A percentile compares a stretch with the other conserved stretches of the same genome.
phyloP scores from a whole-genome alignment of 2,329 filamentous ascomycete genomes.

The Microdochium paspali region DNA sequence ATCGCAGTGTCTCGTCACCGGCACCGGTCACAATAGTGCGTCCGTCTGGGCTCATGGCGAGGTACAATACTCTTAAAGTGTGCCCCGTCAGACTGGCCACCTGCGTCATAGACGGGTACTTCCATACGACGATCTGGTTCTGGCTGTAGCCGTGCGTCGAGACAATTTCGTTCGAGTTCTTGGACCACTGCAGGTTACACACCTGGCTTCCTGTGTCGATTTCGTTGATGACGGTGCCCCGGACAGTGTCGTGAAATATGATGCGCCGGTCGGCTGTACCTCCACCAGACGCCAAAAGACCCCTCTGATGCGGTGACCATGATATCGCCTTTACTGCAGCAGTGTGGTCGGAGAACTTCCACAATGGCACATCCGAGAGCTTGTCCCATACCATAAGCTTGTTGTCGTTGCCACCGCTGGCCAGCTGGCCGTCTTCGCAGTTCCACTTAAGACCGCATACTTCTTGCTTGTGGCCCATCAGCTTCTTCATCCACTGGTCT shows the following conservation, averaged over 20 bases:
- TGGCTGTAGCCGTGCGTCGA: constrained; percentile 96
- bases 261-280: constrained; percentile 94
- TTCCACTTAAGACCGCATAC: constrained; percentile 98
- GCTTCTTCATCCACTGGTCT: constrained; percentile 78
- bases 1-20: constrained; percentile 89
- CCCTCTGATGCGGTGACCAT: constrained; percentile 94
- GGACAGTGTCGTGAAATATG: constrained; percentile 93
- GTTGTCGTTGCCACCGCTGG: constrained; percentile 96
- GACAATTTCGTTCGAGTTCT: constrained; percentile 95
- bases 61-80: constrained; percentile 90
- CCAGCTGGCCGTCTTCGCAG: constrained; percentile 86
- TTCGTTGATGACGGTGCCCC: constrained; percentile 73
- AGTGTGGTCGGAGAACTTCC: constrained; percentile 90
- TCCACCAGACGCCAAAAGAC: constrained; percentile 88
- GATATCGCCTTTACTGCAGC: constrained; percentile 96
- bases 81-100: constrained; percentile 92
- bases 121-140: constrained; percentile 99
- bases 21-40: constrained; percentile 91
- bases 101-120: constrained; percentile 96
- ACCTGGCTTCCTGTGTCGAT: constrained; percentile 96
- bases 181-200: constrained; percentile 96
- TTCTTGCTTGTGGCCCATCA: constrained; percentile 95
- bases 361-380: constrained; percentile 80
- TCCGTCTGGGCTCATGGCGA: constrained; percentile 96
- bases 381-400: constrained; percentile 99